phyloP scores from a whole-genome alignment of 495 filamentous ascomycete genomes.

The Penicillium robsamsonii region DNA sequence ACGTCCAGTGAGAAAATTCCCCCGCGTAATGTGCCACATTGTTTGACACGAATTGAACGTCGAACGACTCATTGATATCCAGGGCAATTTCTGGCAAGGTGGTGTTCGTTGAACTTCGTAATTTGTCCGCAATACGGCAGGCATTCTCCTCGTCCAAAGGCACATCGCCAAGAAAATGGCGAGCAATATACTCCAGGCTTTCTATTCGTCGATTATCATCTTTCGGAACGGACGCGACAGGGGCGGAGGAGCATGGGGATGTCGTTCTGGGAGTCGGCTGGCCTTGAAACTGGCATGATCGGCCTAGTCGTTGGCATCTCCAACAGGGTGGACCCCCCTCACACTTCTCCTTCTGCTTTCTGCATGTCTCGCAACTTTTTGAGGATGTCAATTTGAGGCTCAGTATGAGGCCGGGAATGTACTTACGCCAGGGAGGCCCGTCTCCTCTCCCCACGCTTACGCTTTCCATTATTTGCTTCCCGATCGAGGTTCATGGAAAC shows the following conservation, averaged over 20 bases:
- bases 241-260: slow-evolving; percentile 16
- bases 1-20: slow-evolving; percentile 49
- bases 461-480: slow-evolving; percentile 5
- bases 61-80: slow-evolving; percentile 29
- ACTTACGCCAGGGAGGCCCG: slow-evolving; percentile 16
- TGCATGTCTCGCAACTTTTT: slow-evolving; percentile 42
- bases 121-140: slow-evolving; percentile 15
- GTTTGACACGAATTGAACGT: slow-evolving; percentile 41
- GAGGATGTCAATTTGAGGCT: neutral
- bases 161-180: slow-evolving; percentile 22
- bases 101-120: neutral
- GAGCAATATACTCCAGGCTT: slow-evolving; percentile 19
- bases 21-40: slow-evolving; percentile 49
- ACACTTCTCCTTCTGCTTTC: slow-evolving; percentile 47
- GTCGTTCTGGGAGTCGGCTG: slow-evolving; percentile 28
- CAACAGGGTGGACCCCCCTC: slow-evolving; percentile 47
- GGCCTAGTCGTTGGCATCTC: slow-evolving; percentile 42
- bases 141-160: slow-evolving; percentile 18
- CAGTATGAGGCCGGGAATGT: neutral
- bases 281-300: slow-evolving; percentile 40
- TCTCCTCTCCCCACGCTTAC: slow-evolving; percentile 15
- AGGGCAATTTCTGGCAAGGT: slow-evolving; percentile 6
- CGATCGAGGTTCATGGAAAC: neutral
- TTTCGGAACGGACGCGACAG: neutral
- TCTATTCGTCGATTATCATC: slow-evolving; percentile 2